phyloP scores from a whole-genome alignment of 345 rosid species.

The Isatis tinctoria region DNA sequence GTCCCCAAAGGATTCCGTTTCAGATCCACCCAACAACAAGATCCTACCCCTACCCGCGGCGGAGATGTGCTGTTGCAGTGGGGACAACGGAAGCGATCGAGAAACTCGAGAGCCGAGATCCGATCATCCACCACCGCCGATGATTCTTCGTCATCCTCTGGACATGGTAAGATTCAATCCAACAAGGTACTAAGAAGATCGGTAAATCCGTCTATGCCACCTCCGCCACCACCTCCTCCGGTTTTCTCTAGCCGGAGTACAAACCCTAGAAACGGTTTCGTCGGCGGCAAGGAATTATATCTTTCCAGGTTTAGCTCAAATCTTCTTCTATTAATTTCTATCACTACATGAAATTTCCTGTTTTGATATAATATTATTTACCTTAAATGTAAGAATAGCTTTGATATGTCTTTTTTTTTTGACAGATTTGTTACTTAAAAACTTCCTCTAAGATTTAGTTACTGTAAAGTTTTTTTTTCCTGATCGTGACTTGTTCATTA shows the following conservation, averaged over 20 bases:
- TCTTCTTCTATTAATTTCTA: background rate
- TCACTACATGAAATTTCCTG: background rate
- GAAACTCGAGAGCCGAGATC: conserved; percentile 53
- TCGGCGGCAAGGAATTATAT: conserved; percentile 33
- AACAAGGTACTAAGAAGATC: conserved; percentile 35
- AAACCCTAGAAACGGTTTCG: conserved; percentile 37
- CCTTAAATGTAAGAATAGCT: background rate
- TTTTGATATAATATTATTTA: background rate
- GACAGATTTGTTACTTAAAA: background rate
- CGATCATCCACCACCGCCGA: conserved; percentile 41
- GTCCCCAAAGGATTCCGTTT: conserved; percentile 28
- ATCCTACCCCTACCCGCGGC: conserved; percentile 30
- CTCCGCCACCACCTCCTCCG: conserved; percentile 38
- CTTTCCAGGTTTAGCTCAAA: conserved; percentile 37
- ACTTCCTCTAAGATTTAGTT: background rate
- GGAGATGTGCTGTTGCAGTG: conserved; percentile 54
- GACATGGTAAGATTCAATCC: conserved; percentile 35
- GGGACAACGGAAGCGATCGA: conserved; percentile 67
- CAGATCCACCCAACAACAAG: conserved; percentile 24
- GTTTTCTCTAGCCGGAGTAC: conserved; percentile 15
- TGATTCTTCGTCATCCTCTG: conserved; percentile 50
- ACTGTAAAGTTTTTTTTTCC: background rate
- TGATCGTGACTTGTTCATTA: conserved; percentile 10
- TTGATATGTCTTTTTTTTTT: background rate
- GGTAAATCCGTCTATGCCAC: conserved; percentile 33